phyloP scores from a whole-genome alignment of 805 yeast species.

The Priceomyces fermenticarens region DNA sequence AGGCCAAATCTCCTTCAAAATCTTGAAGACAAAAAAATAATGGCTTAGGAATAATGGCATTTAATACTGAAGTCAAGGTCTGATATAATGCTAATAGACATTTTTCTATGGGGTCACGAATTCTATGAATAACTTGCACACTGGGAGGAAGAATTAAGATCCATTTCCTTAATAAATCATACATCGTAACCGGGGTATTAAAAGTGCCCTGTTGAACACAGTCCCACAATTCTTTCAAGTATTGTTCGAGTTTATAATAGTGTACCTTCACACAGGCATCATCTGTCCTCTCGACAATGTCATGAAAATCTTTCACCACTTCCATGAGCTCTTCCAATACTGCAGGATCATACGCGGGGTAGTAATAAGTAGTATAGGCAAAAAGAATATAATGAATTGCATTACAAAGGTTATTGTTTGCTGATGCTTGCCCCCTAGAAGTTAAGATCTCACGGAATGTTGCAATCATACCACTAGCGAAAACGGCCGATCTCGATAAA shows the following conservation, averaged over 20 bases:
- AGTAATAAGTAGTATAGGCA: constrained; percentile 13
- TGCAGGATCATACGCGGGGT: constrained; percentile 14
- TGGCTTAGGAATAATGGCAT: constrained; percentile 20
- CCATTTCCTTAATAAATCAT: constrained; percentile 19
- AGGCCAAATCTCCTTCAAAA: constrained; percentile 19
- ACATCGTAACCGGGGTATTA: constrained; percentile 6
- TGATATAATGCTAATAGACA: constrained; percentile 12
- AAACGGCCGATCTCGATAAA: constrained; percentile 14
- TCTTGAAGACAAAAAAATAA: constrained; percentile 17
- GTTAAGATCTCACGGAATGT: constrained; percentile 14
- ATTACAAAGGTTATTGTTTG: not conserved
- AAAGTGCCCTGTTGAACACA: not conserved
- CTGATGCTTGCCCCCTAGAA: not conserved
- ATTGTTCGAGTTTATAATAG: constrained; percentile 10
- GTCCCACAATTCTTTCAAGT: constrained; percentile 4
- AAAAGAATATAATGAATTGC: constrained; percentile 11
- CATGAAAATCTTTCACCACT: constrained; percentile 4
- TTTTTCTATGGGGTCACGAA: constrained; percentile 11
- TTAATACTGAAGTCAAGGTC: constrained; percentile 13
- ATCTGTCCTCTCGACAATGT: not conserved
- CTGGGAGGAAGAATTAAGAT: constrained; percentile 19
- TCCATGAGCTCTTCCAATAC: constrained; percentile 4
- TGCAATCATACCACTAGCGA: constrained; percentile 18
- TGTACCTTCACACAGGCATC: constrained; percentile 4
- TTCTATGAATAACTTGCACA: constrained; percentile 8